phyloP scores from a whole-genome alignment of 2,329 filamentous ascomycete genomes.

The Botryosphaeria agaves region DNA sequence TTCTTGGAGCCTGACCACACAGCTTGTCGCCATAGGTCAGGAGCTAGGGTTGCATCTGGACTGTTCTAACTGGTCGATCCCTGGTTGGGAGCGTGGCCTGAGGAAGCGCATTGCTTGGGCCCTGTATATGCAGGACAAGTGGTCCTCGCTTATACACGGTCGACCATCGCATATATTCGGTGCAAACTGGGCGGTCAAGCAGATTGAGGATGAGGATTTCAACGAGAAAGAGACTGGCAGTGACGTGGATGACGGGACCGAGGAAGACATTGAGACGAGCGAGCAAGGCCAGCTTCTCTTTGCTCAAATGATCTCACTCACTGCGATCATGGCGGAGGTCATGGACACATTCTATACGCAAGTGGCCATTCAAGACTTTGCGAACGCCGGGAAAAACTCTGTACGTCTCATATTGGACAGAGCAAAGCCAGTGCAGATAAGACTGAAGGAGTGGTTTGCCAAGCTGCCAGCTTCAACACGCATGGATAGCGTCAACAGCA shows the following conservation, averaged over 20 bases:
- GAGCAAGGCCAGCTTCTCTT: conserved; percentile 55
- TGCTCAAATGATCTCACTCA: conserved; percentile 57
- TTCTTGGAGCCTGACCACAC: conserved; percentile 71
- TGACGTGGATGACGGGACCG: conserved; percentile 24
- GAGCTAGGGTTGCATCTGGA: conserved; percentile 82
- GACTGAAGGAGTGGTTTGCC: conserved; percentile 68
- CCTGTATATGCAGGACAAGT: conserved; percentile 87
- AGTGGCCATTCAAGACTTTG: conserved; percentile 52
- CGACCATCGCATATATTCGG: conserved; percentile 61
- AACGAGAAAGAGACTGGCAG: conserved; percentile 41
- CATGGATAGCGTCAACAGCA: conserved; percentile 38
- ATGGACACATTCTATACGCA: conserved; percentile 72
- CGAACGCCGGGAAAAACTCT: conserved; percentile 48
- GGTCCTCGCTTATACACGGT: conserved; percentile 72
- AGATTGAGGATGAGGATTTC: conserved; percentile 50
- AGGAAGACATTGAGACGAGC: conserved; percentile 43
- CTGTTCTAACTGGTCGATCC: conserved; percentile 74
- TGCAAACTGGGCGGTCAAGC: conserved; percentile 59
- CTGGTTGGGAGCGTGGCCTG: conserved; percentile 70
- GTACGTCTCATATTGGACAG: conserved; percentile 56
- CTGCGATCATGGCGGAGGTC: conserved; percentile 61
- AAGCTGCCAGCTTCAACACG: conserved; percentile 44
- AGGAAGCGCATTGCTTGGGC: conserved; percentile 81
- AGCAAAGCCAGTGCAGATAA: conserved; percentile 68
- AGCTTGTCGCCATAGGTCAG: conserved; percentile 72